Evolutionary conservation across 2,329 filamentous ascomycete genomes (phyloP), one percentile per base, ranked within the genome.

Genomic region (Neofusicoccum ribis): DNA sequence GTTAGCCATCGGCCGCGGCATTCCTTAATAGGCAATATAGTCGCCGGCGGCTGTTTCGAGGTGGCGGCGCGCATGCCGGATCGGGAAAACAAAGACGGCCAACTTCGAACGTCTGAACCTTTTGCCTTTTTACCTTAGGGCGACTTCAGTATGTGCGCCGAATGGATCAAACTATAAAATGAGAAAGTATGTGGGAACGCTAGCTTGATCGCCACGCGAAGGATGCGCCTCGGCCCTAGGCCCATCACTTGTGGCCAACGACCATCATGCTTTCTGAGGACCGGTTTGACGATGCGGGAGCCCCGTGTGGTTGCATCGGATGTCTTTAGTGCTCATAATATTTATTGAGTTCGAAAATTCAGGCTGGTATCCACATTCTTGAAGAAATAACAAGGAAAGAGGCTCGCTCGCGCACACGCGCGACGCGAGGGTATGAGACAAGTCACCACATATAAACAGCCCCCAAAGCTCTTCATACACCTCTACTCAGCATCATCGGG

Each of bases 401-500:
- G 27, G 5, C 27, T 31, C 27, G 27, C 27, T 31, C 27, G 27
- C 27, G 27, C 27, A 31, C 27, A 7, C 27, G 27, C 27, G 27
- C 27, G 27, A 31, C 6, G 27, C 27, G 27, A 31, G 27, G 6
- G 27, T 5, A 31, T 31, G 27, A 31, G 27, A 31, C 27, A 31
- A 31, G 5, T 5, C 27, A 31, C 6, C 8, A 3, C 27, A 6
- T 9, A 44, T 58, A n/a, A 14, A 23, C 14, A 44, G 2, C 14
- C 39, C 4, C 34, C 20, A 34, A 11, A 27, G n/a, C 3, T 20
- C n/a, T 17, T 59, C 15, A 20, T 12, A 27, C 12, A n/a, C n/a
- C 15, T 47, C 56, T 86, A 94, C 77, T 94, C 91, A 0, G 90
- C 91, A 80, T 94, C 91, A 56, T 93, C 80, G 9, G 89, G 89